A percentile compares a stretch with the other conserved stretches of the same genome.
Conservation (phyloP, 352 stramenopile species). For the Blastocystis sp. region DNA sequence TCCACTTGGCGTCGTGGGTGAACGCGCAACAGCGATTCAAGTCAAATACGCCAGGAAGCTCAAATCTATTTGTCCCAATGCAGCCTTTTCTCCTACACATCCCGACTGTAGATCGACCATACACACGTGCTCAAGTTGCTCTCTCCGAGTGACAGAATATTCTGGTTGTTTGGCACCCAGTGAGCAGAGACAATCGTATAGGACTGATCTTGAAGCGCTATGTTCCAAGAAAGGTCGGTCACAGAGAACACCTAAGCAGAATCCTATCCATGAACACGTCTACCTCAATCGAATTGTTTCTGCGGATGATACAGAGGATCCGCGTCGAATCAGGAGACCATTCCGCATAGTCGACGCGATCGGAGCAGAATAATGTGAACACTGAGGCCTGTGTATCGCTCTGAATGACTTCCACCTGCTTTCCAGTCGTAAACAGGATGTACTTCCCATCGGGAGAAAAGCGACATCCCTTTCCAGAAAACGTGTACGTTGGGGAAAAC, state of each 20-base stretch:
- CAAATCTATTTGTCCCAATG: not conserved
- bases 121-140: not conserved
- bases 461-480: slow-evolving; percentile 26
- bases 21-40: not conserved
- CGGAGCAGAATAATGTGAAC: slow-evolving; percentile 43
- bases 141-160: slow-evolving; percentile 27
- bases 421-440: slow-evolving; percentile 37
- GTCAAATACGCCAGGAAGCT: slow-evolving; percentile 9
- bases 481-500: slow-evolving; percentile 35
- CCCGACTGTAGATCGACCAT: not conserved
- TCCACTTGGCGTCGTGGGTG: slow-evolving; percentile 33
- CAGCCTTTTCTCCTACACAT: not conserved
- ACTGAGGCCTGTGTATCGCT: not conserved
- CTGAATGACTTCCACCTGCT: slow-evolving; percentile 14
- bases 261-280: not conserved
- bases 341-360: slow-evolving; percentile 52
- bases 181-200: not conserved
- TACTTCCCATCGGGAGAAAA: slow-evolving; percentile 41
- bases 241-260: slow-evolving; percentile 12
- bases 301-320: slow-evolving; percentile 21
- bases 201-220: slow-evolving; percentile 1
- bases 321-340: slow-evolving; percentile 28
- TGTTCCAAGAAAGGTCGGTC: slow-evolving; percentile 33
- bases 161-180: not conserved
- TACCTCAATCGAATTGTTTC: slow-evolving; percentile 38